Evolutionary conservation across 202 grass and related monocot species (phyloP).

Genomic region (Brachypodium distachyon): DNA sequence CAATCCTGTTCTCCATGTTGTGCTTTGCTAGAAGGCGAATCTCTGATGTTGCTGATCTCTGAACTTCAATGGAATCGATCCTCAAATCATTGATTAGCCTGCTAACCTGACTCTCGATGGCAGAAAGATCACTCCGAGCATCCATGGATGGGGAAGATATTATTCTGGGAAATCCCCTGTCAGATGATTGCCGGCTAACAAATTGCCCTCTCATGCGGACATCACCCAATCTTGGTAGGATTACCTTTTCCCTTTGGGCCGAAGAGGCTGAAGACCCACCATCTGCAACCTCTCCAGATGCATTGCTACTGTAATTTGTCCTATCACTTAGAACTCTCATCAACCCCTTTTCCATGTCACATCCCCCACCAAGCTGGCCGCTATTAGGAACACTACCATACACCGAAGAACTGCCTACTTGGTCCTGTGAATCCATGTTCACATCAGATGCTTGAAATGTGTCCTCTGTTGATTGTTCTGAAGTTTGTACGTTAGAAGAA

Average conservation of each 20-base stretch:
- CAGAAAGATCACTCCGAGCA: slow-evolving; percentile 56
- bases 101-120: slow-evolving; percentile 63
- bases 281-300: slow-evolving; percentile 63
- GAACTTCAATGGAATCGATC: slow-evolving; percentile 52
- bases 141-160: slow-evolving; percentile 61
- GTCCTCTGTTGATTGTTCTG: slow-evolving; percentile 29
- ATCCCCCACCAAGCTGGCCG: slow-evolving; percentile 37
- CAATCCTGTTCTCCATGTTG: slow-evolving; percentile 92
- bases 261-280: slow-evolving; percentile 36
- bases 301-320: slow-evolving; percentile 70
- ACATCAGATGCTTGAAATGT: slow-evolving; percentile 30
- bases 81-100: slow-evolving; percentile 68
- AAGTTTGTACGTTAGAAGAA: slow-evolving; percentile 33
- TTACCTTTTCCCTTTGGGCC: slow-evolving; percentile 44
- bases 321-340: slow-evolving; percentile 51
- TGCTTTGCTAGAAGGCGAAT: slow-evolving; percentile 81
- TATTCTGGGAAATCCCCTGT: slow-evolving; percentile 55
- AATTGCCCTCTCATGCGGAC: slow-evolving; percentile 30
- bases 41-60: slow-evolving; percentile 54
- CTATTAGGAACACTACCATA: slow-evolving; percentile 51
- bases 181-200: slow-evolving; percentile 37
- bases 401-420: slow-evolving; percentile 19
- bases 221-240: slow-evolving; percentile 38
- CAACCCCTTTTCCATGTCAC: slow-evolving; percentile 43
- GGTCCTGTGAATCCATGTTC: slow-evolving; percentile 30